Base-by-base conservation (phyloP, 176 grass and related monocot genomes). In the Panicum miliaceum region DNA sequence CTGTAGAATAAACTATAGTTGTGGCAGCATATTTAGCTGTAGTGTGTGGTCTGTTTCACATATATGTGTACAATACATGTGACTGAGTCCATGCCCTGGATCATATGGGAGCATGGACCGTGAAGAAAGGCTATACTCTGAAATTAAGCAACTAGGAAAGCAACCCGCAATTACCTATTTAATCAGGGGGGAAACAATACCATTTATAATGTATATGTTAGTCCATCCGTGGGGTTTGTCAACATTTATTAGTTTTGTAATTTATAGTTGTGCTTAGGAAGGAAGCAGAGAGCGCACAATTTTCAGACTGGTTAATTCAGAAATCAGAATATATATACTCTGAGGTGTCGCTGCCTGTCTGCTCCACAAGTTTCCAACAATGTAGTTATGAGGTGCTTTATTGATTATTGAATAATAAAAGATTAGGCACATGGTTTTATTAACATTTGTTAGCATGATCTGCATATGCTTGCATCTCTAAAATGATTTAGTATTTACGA, bases 241-340 rank as follows among this genome's bases (percentile, higher is more conserved):
- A 71, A 14, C 13, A 43, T 64, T 64, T 64, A 42, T 43, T 84
- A 22, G 2, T 18, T 38, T 58, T 75, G 48, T 18, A 51, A 67
- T 2, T 80, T 47, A 64, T 50, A 58, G 73, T 60, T 67, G 27
- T 74, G 23, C 25, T 73, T 18, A 15, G 65, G 61, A 47, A 48
- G 69, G 62, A 38, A 74, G 57, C 20, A 78, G 4, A 37, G 60
- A 46, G 16, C 68, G n/a, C 7, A 79, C 29, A n/a, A 8, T 58
- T 61, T 82, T 12, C 40, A 0, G 1, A 4, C 6, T 22, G 2
- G 15, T 52, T 34, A 18, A n/a, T 73, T 73, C 59, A 73, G 19
- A 47, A 13, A 32, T 32, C 29, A 32, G 29, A 32, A 32, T 32
- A 32, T 32, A n/a, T 70, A 68, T 79, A 46, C 23, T 64, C 23